Base-by-base conservation (phyloP, 495 filamentous ascomycete species). In the Neurospora discreta region DNA sequence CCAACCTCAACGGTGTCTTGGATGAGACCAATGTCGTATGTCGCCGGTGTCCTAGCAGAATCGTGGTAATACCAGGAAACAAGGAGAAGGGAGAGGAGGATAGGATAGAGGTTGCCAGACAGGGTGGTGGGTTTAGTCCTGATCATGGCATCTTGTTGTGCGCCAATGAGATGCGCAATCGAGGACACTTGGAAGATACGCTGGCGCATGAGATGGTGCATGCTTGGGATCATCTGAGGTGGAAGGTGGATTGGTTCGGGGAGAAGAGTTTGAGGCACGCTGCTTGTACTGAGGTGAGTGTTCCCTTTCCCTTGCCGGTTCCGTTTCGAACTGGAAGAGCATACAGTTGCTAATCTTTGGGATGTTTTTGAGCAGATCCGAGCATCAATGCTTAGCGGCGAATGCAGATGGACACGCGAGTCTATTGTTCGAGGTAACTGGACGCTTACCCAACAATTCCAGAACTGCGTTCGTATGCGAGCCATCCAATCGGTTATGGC, bases 141-240 rank as follows among this genome's bases (percentile, higher is more conserved):
- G 84, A 91, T 39, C 90, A 92, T 75, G 95, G 95, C 5, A 97
- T 99, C 68, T 73, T 94, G 77, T 80, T 99, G 4, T 98, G 96
- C 79, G 92, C 96, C 39, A 98, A 99, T 78, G 88, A 92, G 79
- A 84, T 98, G 79, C 82, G 88, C 67, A 87, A 91, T 76, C 84
- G 87, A 67, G 85, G 88, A 2, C 91, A 96, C 76, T 77, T 96
- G 74, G 95, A 99, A 84, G 95, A 99, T 79, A 97, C 93, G 40
- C 84, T 99, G 77, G 91, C 95, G 52, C 95, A 99, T 82, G 95
- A 99, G 84, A 94, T 99, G 91, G 90, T 99, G 70, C 95, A 99
- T 83, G 95, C 94, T 10, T 98, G 92, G 84, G 95, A 99, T 78
- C 92, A 97, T 80, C 78, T 98, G 75, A 80, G 94, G 74, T 99